Conservation (phyloP, 495 filamentous ascomycete genomes). For the Penicillium ucsense region DNA sequence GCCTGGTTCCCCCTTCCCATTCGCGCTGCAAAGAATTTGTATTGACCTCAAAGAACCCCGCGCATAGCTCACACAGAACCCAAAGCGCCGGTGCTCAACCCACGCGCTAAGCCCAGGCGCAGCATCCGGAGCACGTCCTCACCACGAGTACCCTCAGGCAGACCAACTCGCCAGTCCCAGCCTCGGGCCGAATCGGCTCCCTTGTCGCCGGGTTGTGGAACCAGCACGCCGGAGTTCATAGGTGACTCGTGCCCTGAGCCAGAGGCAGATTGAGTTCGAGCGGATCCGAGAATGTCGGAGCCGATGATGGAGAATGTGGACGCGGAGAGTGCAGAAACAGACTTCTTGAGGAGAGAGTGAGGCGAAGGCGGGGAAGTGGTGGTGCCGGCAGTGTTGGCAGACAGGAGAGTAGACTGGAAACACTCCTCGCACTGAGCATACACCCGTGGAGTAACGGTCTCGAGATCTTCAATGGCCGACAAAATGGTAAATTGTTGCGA, state of each 20-base stretch:
- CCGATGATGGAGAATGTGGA: slow-evolving; percentile 60
- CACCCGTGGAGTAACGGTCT: slow-evolving; percentile 63
- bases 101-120: slow-evolving; percentile 63
- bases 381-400: slow-evolving; percentile 36
- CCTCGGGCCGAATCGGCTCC: slow-evolving; percentile 40
- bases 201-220: slow-evolving; percentile 31
- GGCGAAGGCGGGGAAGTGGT: slow-evolving; percentile 42
- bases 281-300: slow-evolving; percentile 54
- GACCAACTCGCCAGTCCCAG: slow-evolving; percentile 77
- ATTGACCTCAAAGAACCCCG: not conserved
- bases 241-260: slow-evolving; percentile 37
- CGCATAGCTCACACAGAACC: slow-evolving; percentile 13
- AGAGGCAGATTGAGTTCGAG: slow-evolving; percentile 39
- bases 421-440: slow-evolving; percentile 62
- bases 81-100: slow-evolving; percentile 29
- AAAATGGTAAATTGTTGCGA: slow-evolving; percentile 66
- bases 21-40: not conserved
- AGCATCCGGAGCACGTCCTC: slow-evolving; percentile 61
- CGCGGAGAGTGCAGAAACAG: slow-evolving; percentile 43
- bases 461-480: slow-evolving; percentile 72
- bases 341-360: slow-evolving; percentile 57
- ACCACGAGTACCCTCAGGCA: slow-evolving; percentile 47
- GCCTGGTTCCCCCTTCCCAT: no score
- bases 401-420: slow-evolving; percentile 43
- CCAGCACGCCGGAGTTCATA: slow-evolving; percentile 45